These are phyloP conservation scores for Macadamia tetraphylla DNA, from an alignment of 164 flowering plant genomes.

Conservation along the genomic window DNA sequence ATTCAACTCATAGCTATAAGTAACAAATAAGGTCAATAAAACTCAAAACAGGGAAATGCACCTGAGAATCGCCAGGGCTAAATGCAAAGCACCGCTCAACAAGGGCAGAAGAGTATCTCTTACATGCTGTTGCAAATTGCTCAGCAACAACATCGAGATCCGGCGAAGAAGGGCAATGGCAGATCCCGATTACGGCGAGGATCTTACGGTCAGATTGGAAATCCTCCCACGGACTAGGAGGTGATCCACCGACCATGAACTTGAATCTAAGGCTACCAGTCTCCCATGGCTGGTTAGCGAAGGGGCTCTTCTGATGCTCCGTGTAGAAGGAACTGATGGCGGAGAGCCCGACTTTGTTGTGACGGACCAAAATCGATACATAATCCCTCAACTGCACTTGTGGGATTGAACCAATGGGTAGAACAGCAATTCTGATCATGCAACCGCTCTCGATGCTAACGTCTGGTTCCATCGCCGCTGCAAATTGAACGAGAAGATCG, in stretches of 20 bases:
- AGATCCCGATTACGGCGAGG: conserved; percentile 80
- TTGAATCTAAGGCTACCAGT: conserved; percentile 74
- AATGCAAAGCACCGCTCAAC: conserved; percentile 88
- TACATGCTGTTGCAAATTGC: conserved; percentile 48
- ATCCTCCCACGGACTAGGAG: conserved; percentile 93
- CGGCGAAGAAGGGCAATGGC: conserved; percentile 83
- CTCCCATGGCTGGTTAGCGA: conserved; percentile 92
- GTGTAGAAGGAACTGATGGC: conserved; percentile 91
- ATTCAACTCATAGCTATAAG: not conserved
- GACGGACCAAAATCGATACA: conserved; percentile 60
- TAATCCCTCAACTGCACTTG: conserved; percentile 65
- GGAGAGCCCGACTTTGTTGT: conserved; percentile 64
- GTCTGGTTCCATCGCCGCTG: conserved; percentile 77
- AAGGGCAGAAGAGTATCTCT: conserved; percentile 58
- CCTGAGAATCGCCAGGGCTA: conserved; percentile 85
- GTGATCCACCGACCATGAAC: conserved; percentile 79
- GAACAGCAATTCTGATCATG: conserved; percentile 81
- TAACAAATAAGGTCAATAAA: not conserved
- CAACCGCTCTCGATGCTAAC: conserved; percentile 86
- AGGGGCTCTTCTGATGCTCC: conserved; percentile 98
- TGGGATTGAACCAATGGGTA: conserved; percentile 82
- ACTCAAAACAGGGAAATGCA: conserved; percentile 6
- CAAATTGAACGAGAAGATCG: not conserved
- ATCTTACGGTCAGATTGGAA: conserved; percentile 89
- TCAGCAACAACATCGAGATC: conserved; percentile 58